A percentile compares a stretch with the other conserved stretches of the same genome.
phyloP scores from a whole-genome alignment of 1,284 basidiomycete species.

The Sporisorium reilianum region DNA sequence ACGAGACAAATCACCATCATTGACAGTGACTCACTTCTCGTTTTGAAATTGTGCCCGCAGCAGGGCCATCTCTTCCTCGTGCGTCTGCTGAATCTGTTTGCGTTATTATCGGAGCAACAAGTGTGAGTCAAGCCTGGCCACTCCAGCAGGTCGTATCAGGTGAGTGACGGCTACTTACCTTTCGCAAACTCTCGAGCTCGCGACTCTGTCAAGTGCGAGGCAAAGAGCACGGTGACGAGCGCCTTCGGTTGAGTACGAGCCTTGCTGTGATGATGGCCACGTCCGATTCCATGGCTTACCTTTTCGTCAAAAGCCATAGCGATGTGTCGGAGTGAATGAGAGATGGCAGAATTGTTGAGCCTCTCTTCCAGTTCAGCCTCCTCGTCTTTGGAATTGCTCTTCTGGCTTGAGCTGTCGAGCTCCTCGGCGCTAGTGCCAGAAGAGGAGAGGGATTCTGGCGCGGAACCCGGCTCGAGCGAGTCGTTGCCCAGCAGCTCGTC shows the following conservation, averaged over 20 bases:
- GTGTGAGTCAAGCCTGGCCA: too few relatives aligned
- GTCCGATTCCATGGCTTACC: constrained; percentile 9
- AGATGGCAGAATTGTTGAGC: constrained; percentile 18
- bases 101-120: background rate
- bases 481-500: constrained; percentile 34
- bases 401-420: background rate
- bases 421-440: constrained; percentile 7
- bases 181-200: constrained; percentile 38
- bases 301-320: constrained; percentile 42
- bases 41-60: constrained; percentile 14
- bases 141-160: too few relatives aligned
- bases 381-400: background rate
- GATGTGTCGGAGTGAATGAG: constrained; percentile 39
- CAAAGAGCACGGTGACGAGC: too few relatives aligned
- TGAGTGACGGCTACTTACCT: background rate
- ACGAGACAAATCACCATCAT: background rate
- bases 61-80: constrained; percentile 10
- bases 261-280: background rate
- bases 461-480: constrained; percentile 10
- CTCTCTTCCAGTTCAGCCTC: constrained; percentile 18
- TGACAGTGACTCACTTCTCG: constrained; percentile 6
- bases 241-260: background rate
- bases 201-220: constrained; percentile 17
- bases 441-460: constrained; percentile 10
- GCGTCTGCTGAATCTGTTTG: constrained; percentile 23